Evolutionary conservation across 257 asterid species (phyloP).

Genomic region (Anisodus acutangulus): DNA sequence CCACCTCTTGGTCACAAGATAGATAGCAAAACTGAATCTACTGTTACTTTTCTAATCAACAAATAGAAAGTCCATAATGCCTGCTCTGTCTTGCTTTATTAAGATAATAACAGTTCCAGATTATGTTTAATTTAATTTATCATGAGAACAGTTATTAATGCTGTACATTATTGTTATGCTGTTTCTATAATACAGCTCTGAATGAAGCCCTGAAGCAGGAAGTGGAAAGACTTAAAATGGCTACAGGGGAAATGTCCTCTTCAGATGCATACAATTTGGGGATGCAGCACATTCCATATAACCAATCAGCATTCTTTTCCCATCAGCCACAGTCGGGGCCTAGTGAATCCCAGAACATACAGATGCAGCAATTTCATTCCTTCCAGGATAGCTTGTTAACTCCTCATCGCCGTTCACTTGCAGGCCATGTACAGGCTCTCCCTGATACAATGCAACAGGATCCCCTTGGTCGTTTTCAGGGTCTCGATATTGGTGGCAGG

Average conservation of each 20-base stretch:
- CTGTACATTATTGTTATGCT: background rate
- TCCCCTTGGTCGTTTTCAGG: conserved; percentile 64
- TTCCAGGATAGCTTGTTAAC: conserved; percentile 48
- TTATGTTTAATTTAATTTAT: background rate
- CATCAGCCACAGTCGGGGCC: conserved; percentile 48
- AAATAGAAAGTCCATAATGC: conserved; percentile 1
- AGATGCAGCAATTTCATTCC: conserved; percentile 56
- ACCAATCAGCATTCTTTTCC: conserved; percentile 50
- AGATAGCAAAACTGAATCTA: background rate
- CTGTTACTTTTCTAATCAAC: conserved; percentile 14
- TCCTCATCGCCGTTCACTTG: conserved; percentile 44
- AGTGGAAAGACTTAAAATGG: conserved; percentile 65
- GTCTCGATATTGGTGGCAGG: conserved; percentile 62
- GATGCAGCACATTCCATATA: conserved; percentile 61
- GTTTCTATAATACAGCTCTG: conserved; percentile 51
- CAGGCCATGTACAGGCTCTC: conserved; percentile 37
- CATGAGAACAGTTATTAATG: background rate
- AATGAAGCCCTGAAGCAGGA: conserved; percentile 77
- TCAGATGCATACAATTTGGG: conserved; percentile 55
- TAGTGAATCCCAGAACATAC: conserved; percentile 48
- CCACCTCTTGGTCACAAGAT: background rate
- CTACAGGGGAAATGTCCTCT: conserved; percentile 67
- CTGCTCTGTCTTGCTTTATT: background rate
- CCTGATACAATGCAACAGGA: conserved; percentile 47
- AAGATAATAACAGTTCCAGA: conserved; percentile 4